Base-by-base conservation (phyloP, 2,329 filamentous ascomycete genomes). In the Hymenoscyphus fructigenus region DNA sequence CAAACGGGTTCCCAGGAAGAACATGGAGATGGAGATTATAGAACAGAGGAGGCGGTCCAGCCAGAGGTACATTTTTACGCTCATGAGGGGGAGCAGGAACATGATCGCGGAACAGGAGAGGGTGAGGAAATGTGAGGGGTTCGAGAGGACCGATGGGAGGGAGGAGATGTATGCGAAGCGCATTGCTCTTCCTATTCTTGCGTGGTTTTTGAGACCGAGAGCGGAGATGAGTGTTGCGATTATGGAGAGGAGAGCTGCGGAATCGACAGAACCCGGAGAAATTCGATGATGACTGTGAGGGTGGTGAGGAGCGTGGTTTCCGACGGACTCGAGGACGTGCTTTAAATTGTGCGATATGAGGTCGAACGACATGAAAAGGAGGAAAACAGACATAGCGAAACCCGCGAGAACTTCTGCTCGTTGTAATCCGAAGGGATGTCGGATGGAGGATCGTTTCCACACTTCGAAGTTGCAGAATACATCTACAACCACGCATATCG, bases 351-450 rank as follows among this genome's bases (percentile, higher is more conserved):
- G 95, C 50, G 92, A 96, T 67, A 99, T 90, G 59, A 99, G 86
- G 73, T 99, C 95, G 73, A 98, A 90, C 23, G 94, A 94, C 82
- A 97, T 97, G 78, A 99, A 99, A n/a, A 97, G 86, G 14, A 99
- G 85, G 67, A 97, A 92, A 47, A 99, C 91, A 60, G 93, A 96
- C 88, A 98, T 92, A 66, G 93, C 95, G 69, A 99, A 97, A 20
- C 95, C 95, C 41, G 93, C 93, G 17, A 99, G 85, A 5, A 99
- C 94, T 78, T 99, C 95, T 65, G 91, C 91, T 62, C 95, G 87
- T 79, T 97, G 92, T 28, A 99, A 85, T 3, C 90, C 93, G 75
- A 99, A 99, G 0, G 95, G 95, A 78, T 99, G 93, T 28, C 93
- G 89, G 71, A 99, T 91, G 70, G 90, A 96, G 71, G 91, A 94